Conservation (phyloP, 768 basidiomycete species). For the Leccinum fibrillosum region DNA sequence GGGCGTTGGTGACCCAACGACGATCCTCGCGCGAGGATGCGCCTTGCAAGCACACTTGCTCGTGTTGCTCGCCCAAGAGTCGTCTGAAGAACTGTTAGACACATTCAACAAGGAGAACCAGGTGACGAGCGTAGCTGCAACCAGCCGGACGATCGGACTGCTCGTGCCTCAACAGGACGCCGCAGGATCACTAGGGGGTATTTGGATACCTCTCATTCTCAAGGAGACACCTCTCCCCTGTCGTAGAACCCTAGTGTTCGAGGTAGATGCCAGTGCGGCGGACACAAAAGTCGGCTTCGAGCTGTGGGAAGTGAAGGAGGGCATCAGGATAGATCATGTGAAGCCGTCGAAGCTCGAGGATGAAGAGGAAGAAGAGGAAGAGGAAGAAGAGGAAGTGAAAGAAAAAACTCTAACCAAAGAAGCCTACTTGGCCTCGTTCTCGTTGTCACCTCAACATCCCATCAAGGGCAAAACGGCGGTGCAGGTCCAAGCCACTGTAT, state of each 20-base stretch:
- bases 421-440: slow-evolving; percentile 38
- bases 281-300: slow-evolving; percentile 52
- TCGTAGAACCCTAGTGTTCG: slow-evolving; percentile 55
- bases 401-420: slow-evolving; percentile 59
- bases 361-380: slow-evolving; percentile 33
- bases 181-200: slow-evolving; percentile 48
- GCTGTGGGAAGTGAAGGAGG: slow-evolving; percentile 75
- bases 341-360: slow-evolving; percentile 43
- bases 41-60: slow-evolving; percentile 72
- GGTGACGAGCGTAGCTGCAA: slow-evolving; percentile 48
- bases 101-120: slow-evolving; percentile 47
- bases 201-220: slow-evolving; percentile 63
- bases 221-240: slow-evolving; percentile 72
- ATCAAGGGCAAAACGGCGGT: slow-evolving; percentile 50
- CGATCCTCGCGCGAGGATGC: slow-evolving; percentile 72
- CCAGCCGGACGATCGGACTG: slow-evolving; percentile 60
- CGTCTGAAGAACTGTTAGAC: slow-evolving; percentile 47
- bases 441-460: slow-evolving; percentile 35
- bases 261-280: slow-evolving; percentile 47
- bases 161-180: slow-evolving; percentile 53
- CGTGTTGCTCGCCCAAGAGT: slow-evolving; percentile 42
- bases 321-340: slow-evolving; percentile 59
- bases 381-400: slow-evolving; percentile 52
- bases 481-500: slow-evolving; percentile 41
- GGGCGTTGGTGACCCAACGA: slow-evolving; percentile 73